These are phyloP conservation scores for Knoxdaviesia capensis DNA, from an alignment of 2,329 filamentous ascomycete genomes.

Conservation along the genomic window DNA sequence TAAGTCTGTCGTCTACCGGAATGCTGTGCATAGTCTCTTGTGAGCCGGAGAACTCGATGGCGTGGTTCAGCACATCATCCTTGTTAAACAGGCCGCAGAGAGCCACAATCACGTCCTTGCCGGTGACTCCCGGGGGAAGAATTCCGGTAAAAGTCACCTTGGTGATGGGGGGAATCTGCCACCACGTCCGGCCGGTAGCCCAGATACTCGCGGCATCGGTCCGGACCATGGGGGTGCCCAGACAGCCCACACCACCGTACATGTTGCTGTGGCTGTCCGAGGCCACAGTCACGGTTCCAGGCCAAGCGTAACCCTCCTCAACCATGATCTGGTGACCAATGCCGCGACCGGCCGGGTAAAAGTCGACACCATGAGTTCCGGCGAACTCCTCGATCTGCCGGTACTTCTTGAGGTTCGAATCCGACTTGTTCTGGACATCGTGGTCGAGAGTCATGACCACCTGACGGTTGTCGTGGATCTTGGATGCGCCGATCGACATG, in stretches of 20 bases:
- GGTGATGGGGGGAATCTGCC: slow-evolving; percentile 68
- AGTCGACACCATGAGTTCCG: slow-evolving; percentile 52
- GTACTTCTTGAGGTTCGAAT: slow-evolving; percentile 70
- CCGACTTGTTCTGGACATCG: slow-evolving; percentile 67
- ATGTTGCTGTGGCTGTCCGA: slow-evolving; percentile 62
- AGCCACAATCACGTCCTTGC: slow-evolving; percentile 86
- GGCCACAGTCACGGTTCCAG: slow-evolving; percentile 64
- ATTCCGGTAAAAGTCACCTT: slow-evolving; percentile 59
- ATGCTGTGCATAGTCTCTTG: slow-evolving; percentile 58
- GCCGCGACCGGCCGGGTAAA: slow-evolving; percentile 57
- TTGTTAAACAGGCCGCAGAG: slow-evolving; percentile 73
- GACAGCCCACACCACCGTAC: slow-evolving; percentile 61
- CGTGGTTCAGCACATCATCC: slow-evolving; percentile 78
- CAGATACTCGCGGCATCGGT: slow-evolving; percentile 78
- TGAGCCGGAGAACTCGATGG: slow-evolving; percentile 69
- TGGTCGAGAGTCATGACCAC: slow-evolving; percentile 53
- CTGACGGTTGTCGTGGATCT: slow-evolving; percentile 35
- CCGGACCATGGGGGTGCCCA: slow-evolving; percentile 67
- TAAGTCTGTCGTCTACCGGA: slow-evolving; percentile 50
- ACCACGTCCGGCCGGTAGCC: slow-evolving; percentile 72
- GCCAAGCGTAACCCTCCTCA: slow-evolving; percentile 68
- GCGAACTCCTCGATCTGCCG: slow-evolving; percentile 66
- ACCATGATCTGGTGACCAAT: slow-evolving; percentile 91
- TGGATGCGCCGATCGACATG: slow-evolving; percentile 56
- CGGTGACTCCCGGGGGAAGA: slow-evolving; percentile 62